Evolutionary conservation across 2,329 filamentous ascomycete genomes (phyloP).

Genomic region (Diaporthe amygdali): DNA sequence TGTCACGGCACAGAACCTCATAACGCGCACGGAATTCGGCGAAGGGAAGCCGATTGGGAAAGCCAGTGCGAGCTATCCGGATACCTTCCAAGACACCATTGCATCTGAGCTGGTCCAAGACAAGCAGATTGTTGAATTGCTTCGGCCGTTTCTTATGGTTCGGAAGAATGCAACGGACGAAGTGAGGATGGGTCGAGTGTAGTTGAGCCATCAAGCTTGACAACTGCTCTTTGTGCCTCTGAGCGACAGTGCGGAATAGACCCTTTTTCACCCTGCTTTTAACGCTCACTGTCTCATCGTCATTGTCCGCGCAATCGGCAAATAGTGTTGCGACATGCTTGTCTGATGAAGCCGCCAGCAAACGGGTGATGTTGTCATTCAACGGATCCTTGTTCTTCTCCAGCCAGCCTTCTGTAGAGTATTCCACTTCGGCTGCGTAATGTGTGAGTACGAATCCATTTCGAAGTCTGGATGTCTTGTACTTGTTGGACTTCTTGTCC

Average conservation of each 20-base stretch:
- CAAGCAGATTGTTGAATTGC: constrained; percentile 88
- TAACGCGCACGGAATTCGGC: constrained; percentile 95
- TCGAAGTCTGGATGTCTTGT: constrained; percentile 82
- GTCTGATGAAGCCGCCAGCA: constrained; percentile 83
- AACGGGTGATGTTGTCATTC: constrained; percentile 93
- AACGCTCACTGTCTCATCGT: constrained; percentile 73
- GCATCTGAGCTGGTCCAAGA: constrained; percentile 95
- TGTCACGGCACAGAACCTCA: constrained; percentile 86
- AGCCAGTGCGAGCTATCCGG: constrained; percentile 93
- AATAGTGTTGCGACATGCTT: constrained; percentile 86
- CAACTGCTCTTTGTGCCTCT: constrained; percentile 97
- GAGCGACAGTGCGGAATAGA: constrained; percentile 93
- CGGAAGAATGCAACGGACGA: constrained; percentile 95
- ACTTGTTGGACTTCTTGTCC: constrained; percentile 96
- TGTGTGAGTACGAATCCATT: constrained; percentile 97
- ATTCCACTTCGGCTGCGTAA: constrained; percentile 97
- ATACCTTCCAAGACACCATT: constrained; percentile 99
- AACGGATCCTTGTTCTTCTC: constrained; percentile 99
- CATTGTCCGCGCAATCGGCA: constrained; percentile 81
- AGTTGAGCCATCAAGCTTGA: constrained; percentile 94
- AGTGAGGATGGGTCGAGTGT: constrained; percentile 96
- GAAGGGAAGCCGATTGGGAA: constrained; percentile 91
- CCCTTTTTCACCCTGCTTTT: constrained; percentile 93
- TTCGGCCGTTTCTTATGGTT: constrained; percentile 98
- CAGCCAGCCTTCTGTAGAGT: constrained; percentile 91